Base-by-base conservation (phyloP, 2,329 filamentous ascomycete species). In the Aspergillus awamori region DNA sequence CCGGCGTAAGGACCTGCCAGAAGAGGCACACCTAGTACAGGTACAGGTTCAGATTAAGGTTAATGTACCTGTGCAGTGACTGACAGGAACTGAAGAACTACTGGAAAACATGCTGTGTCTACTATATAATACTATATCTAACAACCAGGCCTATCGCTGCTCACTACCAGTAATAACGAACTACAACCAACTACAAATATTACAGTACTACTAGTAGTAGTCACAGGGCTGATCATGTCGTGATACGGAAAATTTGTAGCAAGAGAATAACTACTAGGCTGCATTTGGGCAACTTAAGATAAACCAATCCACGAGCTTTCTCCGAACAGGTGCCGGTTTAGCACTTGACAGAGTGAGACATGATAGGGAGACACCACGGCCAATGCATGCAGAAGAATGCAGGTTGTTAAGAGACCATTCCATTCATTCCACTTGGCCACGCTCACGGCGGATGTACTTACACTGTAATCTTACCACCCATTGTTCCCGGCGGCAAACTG, bases 1-100 rank as follows among this genome's bases (percentile, higher is more conserved):
- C 47, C 47, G 47, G 47, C 26, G 52, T 22, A 53, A 33, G 17
- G 57, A 64, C 30, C 3, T 15, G 6, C 53, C 45, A 49, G 10
- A 49, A 17, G 45, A 8, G 15, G 33, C 33, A 36, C 11, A 36
- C 33, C n/a, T 24, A 17, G 43, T 43, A 45, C 45, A 49, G 45
- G 45, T 49, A 49, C 45, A 15, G 13, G 8, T 49, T 49, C 45
- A 10, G 6, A 15, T 49, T 49, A 49, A 49, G 24, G 45, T 49
- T 49, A 28, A 49, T 17, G 45, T 26, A 28, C 45, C 45, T 49
- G 45, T 28, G 24, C 45, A 28, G 8, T 10, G 45, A n/a, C 45
- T 26, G 22, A 17, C 45, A 26, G 22, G 45, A 15, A 49, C 22
- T 24, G 24, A 15, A 26, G 45, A 36, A 30, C 8, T 30, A 30